A percentile compares a stretch with the other conserved stretches of the same genome.
Conservation (phyloP, 2,329 filamentous ascomycete genomes). For the Sclerotinia trifoliorum region DNA sequence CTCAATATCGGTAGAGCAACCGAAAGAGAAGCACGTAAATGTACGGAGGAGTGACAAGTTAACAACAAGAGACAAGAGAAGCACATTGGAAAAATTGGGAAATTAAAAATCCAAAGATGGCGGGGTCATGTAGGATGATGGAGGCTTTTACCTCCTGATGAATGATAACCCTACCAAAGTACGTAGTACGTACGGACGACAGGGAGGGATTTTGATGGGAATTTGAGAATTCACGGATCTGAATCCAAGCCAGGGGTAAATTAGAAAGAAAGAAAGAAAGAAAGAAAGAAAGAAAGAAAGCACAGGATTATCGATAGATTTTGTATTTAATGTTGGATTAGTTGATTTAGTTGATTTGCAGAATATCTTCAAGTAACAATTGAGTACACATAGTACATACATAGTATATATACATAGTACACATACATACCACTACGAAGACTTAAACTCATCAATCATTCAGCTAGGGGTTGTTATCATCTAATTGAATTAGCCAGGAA, state of each 20-base stretch:
- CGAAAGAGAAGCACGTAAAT: neutral
- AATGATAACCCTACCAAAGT: neutral
- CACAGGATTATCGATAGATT: neutral
- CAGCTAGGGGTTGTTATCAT: too few relatives aligned
- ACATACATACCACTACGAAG: too few relatives aligned
- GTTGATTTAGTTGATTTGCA: too few relatives aligned
- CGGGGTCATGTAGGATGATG: neutral
- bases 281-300: neutral
- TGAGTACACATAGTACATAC: too few relatives aligned
- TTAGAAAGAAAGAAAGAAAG: neutral
- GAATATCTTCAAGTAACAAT: neutral
- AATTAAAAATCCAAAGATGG: neutral
- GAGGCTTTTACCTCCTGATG: neutral
- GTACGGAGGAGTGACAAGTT: too few relatives aligned
- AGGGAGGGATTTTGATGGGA: conserved; percentile 4
- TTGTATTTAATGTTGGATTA: neutral
- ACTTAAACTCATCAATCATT: too few relatives aligned
- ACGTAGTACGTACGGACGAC: too few relatives aligned
- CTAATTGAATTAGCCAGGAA: conserved; percentile 1
- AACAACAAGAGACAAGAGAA: too few relatives aligned
- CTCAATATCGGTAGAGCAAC: neutral
- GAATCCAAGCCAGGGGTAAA: conserved; percentile 16
- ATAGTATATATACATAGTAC: too few relatives aligned
- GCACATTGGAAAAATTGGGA: neutral
- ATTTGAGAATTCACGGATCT: neutral